These are phyloP conservation scores for Dothidotthia symphoricarpi DNA, from an alignment of 2,329 filamentous ascomycete species.

Conservation along the genomic window DNA sequence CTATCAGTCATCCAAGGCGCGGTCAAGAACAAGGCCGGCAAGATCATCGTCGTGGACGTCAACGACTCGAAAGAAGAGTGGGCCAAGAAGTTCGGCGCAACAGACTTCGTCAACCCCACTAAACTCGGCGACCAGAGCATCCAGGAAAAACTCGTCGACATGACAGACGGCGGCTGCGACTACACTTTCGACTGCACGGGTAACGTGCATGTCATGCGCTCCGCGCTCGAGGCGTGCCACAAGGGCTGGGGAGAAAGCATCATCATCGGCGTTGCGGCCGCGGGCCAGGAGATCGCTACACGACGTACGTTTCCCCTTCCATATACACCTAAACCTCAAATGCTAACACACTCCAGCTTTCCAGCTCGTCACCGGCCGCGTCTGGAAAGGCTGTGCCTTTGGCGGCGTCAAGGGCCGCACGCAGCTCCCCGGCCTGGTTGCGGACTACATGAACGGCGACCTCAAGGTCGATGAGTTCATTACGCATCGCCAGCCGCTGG, in stretches of 20 bases:
- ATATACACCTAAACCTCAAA: neutral
- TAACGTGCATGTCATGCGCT: conserved; percentile 93
- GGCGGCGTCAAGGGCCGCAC: conserved; percentile 97
- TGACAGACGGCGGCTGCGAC: conserved; percentile 97
- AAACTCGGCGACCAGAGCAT: conserved; percentile 70
- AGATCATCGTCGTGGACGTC: conserved; percentile 76
- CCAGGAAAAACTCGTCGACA: conserved; percentile 89
- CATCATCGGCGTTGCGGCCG: conserved; percentile 94
- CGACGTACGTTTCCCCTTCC: conserved; percentile 65
- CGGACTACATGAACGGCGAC: conserved; percentile 83
- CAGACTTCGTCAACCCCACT: conserved; percentile 89
- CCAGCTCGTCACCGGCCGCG: conserved; percentile 95
- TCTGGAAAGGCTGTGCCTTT: conserved; percentile 97
- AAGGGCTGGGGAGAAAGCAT: conserved; percentile 99
- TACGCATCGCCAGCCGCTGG: conserved; percentile 83
- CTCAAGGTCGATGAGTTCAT: conserved; percentile 99
- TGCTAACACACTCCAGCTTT: conserved; percentile 62
- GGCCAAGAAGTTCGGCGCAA: conserved; percentile 91
- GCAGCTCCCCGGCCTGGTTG: conserved; percentile 82
- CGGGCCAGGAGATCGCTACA: conserved; percentile 92
- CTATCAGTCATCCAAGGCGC: conserved; percentile 93
- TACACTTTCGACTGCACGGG: conserved; percentile 99
- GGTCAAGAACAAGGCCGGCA: conserved; percentile 74
- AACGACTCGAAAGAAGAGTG: conserved; percentile 91
- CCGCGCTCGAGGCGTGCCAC: conserved; percentile 94